Evolutionary conservation across 768 basidiomycete species (phyloP).

Genomic region (Mycena haematopus): DNA sequence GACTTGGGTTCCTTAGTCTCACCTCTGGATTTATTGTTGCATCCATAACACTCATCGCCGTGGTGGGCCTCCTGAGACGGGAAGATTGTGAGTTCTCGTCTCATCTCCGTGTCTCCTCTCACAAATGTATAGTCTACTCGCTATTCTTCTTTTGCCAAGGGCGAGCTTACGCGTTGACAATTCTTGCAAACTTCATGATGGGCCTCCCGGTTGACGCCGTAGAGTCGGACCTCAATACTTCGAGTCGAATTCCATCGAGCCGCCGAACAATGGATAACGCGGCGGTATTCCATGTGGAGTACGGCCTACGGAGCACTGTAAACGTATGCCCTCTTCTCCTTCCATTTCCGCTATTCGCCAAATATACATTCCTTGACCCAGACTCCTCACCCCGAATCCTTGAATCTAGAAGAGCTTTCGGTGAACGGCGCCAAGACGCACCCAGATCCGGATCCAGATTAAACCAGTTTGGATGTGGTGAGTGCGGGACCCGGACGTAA

Average conservation of each 20-base stretch:
- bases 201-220: neutral
- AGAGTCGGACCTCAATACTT: neutral
- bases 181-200: slow-evolving; percentile 11
- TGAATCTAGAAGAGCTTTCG: slow-evolving; percentile 4
- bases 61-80: neutral
- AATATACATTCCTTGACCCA: neutral
- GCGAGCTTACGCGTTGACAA: slow-evolving; percentile 2
- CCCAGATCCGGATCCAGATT: slow-evolving; percentile 1
- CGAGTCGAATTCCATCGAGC: neutral
- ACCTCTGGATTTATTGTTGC: slow-evolving; percentile 6
- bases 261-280: neutral
- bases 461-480: neutral
- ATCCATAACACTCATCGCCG: neutral
- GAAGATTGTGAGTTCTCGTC: neutral
- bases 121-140: neutral
- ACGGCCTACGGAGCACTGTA: neutral
- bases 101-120: neutral
- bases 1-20: neutral
- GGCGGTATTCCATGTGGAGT: slow-evolving; percentile 1
- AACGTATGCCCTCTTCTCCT: neutral
- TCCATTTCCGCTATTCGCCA: neutral
- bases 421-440: neutral
- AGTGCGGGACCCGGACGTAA: neutral
- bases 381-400: neutral
- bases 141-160: slow-evolving; percentile 12